A percentile compares a stretch with the other conserved stretches of the same genome.
These are phyloP conservation scores for Nothopassalora personata DNA, from an alignment of 2,329 filamentous ascomycete genomes.

Conservation along the genomic window DNA sequence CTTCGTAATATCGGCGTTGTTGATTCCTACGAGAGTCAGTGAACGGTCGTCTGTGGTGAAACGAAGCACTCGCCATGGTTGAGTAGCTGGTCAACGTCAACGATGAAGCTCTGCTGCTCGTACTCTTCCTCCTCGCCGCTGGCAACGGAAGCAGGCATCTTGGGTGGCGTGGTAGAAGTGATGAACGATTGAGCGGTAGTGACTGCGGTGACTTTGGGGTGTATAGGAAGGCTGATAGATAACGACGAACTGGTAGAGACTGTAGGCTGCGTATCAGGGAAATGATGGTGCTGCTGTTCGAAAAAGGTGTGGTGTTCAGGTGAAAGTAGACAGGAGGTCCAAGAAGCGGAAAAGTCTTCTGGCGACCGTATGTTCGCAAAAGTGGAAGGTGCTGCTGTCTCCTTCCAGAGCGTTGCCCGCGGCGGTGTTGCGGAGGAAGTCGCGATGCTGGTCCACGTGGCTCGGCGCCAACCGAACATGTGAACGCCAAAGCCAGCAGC, in stretches of 20 bases:
- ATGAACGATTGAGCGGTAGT: neutral
- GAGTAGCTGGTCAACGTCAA: slow-evolving; percentile 63
- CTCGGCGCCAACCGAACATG: slow-evolving; percentile 8
- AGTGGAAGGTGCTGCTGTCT: slow-evolving; percentile 1
- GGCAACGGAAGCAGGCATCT: slow-evolving; percentile 50
- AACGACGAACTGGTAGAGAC: neutral
- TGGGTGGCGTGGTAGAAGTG: slow-evolving; percentile 4
- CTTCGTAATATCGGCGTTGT: slow-evolving; percentile 60
- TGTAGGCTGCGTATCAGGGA: neutral
- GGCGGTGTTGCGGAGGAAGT: neutral
- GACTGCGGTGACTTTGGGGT: neutral
- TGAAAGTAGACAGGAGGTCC: neutral
- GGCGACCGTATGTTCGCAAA: neutral
- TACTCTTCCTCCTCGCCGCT: slow-evolving; percentile 51
- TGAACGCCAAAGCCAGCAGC: neutral
- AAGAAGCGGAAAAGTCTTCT: neutral
- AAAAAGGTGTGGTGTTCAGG: neutral
- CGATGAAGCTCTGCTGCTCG: slow-evolving; percentile 49
- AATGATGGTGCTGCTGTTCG: neutral
- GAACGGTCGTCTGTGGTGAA: neutral
- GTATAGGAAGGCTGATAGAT: neutral
- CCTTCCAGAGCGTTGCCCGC: slow-evolving; percentile 1
- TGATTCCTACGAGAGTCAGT: slow-evolving; percentile 46
- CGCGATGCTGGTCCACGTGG: neutral
- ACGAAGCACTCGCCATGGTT: slow-evolving; percentile 49